Evolutionary conservation across 768 basidiomycete genomes (phyloP).

Genomic region (Lentinula sp.): DNA sequence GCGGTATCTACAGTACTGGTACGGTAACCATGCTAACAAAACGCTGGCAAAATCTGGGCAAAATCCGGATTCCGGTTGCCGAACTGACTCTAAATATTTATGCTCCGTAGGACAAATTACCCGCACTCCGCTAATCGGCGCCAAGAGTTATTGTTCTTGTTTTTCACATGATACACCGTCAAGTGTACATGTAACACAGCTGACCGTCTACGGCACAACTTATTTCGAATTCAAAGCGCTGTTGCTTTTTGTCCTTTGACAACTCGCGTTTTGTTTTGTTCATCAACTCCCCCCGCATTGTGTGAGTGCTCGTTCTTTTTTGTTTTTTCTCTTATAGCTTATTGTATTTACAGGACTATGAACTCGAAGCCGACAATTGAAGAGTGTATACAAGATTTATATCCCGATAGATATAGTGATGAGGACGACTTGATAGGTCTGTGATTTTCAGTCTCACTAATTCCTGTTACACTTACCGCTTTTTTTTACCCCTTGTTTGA

Average conservation of each 20-base stretch:
- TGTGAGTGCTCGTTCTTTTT: not conserved
- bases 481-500: not conserved
- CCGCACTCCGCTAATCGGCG: not conserved
- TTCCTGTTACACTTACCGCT: not conserved
- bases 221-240: not conserved
- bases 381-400: not conserved
- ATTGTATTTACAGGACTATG: not conserved
- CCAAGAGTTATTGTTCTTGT: not conserved
- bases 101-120: no score
- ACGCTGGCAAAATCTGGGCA: no score
- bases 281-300: not conserved
- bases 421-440: not conserved
- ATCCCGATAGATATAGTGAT: slow-evolving; percentile 2
- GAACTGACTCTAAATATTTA: no score
- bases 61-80: no score
- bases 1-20: no score
- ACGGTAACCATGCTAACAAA: no score
- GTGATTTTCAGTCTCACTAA: not conserved
- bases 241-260: not conserved
- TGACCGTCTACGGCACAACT: not conserved
- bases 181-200: not conserved
- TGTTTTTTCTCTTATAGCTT: not conserved
- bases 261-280: not conserved
- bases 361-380: not conserved
- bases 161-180: slow-evolving; percentile 1